These are phyloP conservation scores for Juncus inflexus DNA, from an alignment of 176 grass and related monocot genomes.

Conservation along the genomic window DNA sequence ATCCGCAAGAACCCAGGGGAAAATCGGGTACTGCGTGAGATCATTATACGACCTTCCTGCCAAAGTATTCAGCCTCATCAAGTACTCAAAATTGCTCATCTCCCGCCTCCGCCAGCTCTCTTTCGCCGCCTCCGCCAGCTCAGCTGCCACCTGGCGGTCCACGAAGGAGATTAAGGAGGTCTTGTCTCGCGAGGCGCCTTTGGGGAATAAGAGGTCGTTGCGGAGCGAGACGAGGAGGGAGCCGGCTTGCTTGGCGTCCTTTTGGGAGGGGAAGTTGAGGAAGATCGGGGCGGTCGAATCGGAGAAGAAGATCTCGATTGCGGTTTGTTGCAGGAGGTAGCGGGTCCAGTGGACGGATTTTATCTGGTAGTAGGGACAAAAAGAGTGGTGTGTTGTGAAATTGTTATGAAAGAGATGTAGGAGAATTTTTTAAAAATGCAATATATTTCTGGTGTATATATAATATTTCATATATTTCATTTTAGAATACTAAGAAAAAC, in stretches of 20 bases:
- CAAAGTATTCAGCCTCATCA: constrained; percentile 96
- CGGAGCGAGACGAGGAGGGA: constrained; percentile 81
- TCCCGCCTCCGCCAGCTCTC: constrained; percentile 98
- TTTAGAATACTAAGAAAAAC: too few species aligned
- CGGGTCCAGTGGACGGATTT: constrained; percentile 93
- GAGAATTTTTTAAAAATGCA: too few species aligned
- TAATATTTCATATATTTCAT: too few species aligned
- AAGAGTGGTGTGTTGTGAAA: background rate
- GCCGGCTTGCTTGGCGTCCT: constrained; percentile 82
- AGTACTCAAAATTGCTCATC: constrained; percentile 94
- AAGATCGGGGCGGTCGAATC: constrained; percentile 79
- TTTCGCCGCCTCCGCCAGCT: constrained; percentile 84
- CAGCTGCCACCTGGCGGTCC: constrained; percentile 74
- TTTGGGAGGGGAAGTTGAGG: constrained; percentile 92
- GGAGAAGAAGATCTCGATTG: constrained; percentile 89
- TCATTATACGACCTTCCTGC: constrained; percentile 93
- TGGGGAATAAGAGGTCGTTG: constrained; percentile 88
- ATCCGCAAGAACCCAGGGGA: constrained; percentile 94
- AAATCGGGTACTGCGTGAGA: constrained; percentile 91
- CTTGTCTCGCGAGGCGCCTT: constrained; percentile 79
- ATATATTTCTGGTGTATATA: too few species aligned
- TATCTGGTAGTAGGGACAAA: constrained; percentile 61
- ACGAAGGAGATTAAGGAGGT: constrained; percentile 77
- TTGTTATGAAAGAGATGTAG: background rate
- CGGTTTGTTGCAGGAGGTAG: constrained; percentile 85